Evolutionary conservation across 2,329 filamentous ascomycete genomes (phyloP).

Genomic region (Ascochyta clinopodiicola): DNA sequence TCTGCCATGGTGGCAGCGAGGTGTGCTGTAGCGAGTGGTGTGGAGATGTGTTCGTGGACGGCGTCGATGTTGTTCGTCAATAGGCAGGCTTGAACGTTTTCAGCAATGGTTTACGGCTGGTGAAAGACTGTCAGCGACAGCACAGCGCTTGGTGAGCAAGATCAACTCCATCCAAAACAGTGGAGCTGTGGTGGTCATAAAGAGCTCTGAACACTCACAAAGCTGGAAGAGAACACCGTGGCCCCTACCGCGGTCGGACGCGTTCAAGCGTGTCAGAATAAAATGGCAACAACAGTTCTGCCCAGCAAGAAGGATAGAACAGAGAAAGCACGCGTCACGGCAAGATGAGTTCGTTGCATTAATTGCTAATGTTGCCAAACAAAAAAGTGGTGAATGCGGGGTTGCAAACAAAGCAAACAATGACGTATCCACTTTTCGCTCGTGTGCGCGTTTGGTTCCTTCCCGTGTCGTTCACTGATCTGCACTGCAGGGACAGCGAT

Average conservation of each 20-base stretch:
- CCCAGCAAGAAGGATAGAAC: background rate
- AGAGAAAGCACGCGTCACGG: background rate
- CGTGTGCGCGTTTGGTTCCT: background rate
- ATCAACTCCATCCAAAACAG: background rate
- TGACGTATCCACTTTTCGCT: background rate
- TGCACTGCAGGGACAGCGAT: slow-evolving; percentile 12
- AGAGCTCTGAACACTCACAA: background rate
- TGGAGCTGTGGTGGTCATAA: background rate
- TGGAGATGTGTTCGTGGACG: background rate
- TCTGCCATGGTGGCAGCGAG: slow-evolving; percentile 34
- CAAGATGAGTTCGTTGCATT: background rate
- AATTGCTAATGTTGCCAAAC: too few relatives aligned
- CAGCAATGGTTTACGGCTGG: background rate
- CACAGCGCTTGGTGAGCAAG: background rate
- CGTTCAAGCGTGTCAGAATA: background rate
- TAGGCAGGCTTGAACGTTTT: background rate
- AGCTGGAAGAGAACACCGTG: slow-evolving; percentile 13
- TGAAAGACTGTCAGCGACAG: background rate
- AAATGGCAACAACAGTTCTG: background rate
- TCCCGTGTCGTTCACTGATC: background rate
- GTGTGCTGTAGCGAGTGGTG: background rate
- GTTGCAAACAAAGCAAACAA: slow-evolving; percentile 13
- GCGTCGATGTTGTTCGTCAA: background rate
- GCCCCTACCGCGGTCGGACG: background rate
- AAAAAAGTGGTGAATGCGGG: slow-evolving; percentile 1